Evolutionary conservation across 441 rosid genomes (phyloP).

Genomic region (Raphanus hybrid): DNA sequence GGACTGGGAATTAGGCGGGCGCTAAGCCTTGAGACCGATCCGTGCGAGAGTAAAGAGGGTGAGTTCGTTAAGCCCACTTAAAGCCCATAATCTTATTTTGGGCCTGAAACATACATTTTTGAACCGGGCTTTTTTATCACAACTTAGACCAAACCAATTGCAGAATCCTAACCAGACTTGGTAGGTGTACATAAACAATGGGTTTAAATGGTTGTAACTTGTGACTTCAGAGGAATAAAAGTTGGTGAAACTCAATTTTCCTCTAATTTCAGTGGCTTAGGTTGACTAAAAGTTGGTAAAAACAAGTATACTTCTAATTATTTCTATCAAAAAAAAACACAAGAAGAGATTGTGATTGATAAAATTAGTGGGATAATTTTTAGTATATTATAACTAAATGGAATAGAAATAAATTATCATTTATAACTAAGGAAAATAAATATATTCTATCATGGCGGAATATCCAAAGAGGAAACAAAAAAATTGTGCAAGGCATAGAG

Average conservation of each 20-base stretch:
- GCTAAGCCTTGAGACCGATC: background rate
- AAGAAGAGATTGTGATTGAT: no score
- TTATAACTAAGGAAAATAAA: no score
- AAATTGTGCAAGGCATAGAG: slow-evolving; percentile 25
- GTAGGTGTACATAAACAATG: background rate
- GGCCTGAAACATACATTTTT: background rate
- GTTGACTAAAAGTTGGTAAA: no score
- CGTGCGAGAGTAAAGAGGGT: background rate
- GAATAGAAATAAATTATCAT: no score
- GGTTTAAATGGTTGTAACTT: background rate
- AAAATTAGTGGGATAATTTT: no score
- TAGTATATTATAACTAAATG: no score
- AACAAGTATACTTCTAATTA: no score
- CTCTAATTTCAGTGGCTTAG: no score
- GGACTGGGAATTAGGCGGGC: slow-evolving; percentile 3
- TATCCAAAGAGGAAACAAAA: slow-evolving; percentile 35
- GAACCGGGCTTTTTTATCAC: background rate
- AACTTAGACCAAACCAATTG: background rate
- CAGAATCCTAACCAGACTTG: background rate
- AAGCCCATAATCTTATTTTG: background rate
- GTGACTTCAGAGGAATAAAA: background rate
- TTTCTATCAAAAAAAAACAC: no score
- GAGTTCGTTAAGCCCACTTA: slow-evolving; percentile 4
- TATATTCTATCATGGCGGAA: slow-evolving; percentile 33
- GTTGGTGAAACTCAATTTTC: background rate